phyloP scores from a whole-genome alignment of 1,284 basidiomycete genomes.

The Ceratobasidium sp. region DNA sequence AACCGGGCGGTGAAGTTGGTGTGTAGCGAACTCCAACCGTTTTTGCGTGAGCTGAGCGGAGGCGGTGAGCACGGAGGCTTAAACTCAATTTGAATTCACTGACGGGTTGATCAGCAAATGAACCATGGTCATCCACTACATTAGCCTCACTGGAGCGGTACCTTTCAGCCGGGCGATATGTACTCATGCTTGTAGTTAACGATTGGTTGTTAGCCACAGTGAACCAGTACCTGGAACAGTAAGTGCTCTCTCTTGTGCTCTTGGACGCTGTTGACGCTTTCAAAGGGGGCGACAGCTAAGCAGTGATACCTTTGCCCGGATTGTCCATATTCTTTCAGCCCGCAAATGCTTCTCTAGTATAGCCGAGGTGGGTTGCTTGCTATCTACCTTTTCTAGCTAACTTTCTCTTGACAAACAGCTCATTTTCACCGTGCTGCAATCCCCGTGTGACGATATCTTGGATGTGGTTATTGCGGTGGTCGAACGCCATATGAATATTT shows the following conservation, averaged over 20 bases:
- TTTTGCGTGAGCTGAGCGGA: slow-evolving; percentile 71
- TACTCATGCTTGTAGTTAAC: slow-evolving; percentile 21
- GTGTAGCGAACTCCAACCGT: slow-evolving; percentile 66
- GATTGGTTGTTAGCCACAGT: slow-evolving; percentile 27
- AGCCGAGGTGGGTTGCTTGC: slow-evolving; percentile 5
- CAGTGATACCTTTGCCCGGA: slow-evolving; percentile 19
- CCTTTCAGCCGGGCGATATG: slow-evolving; percentile 13
- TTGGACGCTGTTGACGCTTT: not conserved
- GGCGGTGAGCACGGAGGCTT: slow-evolving; percentile 52
- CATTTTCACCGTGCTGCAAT: slow-evolving; percentile 16
- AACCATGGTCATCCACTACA: slow-evolving; percentile 19
- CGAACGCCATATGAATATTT: slow-evolving; percentile 54
- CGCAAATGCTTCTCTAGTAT: slow-evolving; percentile 32
- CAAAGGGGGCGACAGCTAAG: slow-evolving; percentile 16
- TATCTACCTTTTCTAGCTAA: not conserved
- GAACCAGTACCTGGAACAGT: slow-evolving; percentile 12
- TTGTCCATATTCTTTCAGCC: slow-evolving; percentile 27
- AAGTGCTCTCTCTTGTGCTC: not conserved
- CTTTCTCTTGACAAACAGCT: not conserved
- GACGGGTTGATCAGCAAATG: slow-evolving; percentile 52
- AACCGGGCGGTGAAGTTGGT: slow-evolving; percentile 64
- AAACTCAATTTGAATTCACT: not conserved
- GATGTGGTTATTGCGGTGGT: slow-evolving; percentile 24
- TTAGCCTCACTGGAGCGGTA: slow-evolving; percentile 28
- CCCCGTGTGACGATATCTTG: slow-evolving; percentile 16